A percentile compares a stretch with the other conserved stretches of the same genome.
These are phyloP conservation scores for Leptographium procerum DNA, from an alignment of 2,329 filamentous ascomycete genomes.

Conservation along the genomic window DNA sequence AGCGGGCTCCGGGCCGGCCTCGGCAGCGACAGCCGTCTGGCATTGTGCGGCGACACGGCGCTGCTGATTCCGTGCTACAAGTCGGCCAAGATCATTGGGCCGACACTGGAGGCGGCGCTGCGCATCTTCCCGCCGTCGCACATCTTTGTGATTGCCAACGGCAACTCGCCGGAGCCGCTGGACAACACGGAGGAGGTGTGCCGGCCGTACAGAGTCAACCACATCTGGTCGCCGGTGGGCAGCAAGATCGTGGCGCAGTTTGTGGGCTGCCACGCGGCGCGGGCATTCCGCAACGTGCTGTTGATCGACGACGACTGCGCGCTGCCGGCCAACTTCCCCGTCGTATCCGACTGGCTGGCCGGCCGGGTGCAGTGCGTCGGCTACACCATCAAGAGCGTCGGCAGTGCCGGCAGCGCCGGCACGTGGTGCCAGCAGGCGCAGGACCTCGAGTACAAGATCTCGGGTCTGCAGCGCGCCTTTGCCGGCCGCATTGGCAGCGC, in stretches of 20 bases:
- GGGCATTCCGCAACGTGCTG: background rate
- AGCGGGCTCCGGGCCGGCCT: background rate
- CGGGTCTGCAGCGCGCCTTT: constrained; percentile 3
- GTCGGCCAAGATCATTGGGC: constrained; percentile 3
- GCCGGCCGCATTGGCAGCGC: constrained; percentile 3
- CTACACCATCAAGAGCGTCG: constrained; percentile 6
- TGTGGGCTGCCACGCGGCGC: constrained; percentile 4
- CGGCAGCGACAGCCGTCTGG: too few relatives aligned
- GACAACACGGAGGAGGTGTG: constrained; percentile 6
- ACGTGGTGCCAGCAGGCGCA: constrained; percentile 5
- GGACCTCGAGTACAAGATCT: constrained; percentile 8
- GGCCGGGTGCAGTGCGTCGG: constrained; percentile 4
- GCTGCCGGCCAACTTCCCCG: constrained; percentile 5
- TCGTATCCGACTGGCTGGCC: constrained; percentile 1
- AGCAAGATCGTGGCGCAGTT: constrained; percentile 7
- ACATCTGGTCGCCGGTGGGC: constrained; percentile 7
- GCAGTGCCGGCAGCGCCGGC: background rate
- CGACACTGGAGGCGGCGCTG: constrained; percentile 5
- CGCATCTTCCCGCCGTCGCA: constrained; percentile 2
- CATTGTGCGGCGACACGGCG: constrained; percentile 3
- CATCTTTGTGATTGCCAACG: constrained; percentile 8
- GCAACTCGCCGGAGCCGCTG: constrained; percentile 4
- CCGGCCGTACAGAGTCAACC: constrained; percentile 4
- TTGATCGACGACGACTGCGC: constrained; percentile 8
- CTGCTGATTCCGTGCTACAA: constrained; percentile 8